phyloP scores from a whole-genome alignment of 768 basidiomycete genomes.

The Boletus rubescentipes region DNA sequence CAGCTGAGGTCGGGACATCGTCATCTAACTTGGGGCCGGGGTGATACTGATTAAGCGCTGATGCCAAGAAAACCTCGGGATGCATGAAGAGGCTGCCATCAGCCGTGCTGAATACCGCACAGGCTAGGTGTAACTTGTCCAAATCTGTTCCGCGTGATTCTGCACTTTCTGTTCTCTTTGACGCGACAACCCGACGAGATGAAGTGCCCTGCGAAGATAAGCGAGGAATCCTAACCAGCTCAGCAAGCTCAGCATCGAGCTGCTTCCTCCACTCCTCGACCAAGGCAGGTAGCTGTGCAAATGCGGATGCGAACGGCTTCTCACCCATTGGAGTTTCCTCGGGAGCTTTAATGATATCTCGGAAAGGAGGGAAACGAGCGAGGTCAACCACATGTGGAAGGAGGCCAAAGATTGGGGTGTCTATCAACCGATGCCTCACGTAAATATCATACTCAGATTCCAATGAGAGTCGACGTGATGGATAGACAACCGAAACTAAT shows the following conservation, averaged over 20 bases:
- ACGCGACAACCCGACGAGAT: too few species aligned
- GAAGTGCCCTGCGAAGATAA: not conserved
- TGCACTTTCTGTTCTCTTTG: too few species aligned
- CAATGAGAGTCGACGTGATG: not conserved
- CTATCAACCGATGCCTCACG: not conserved
- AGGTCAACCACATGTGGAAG: conserved; percentile 9
- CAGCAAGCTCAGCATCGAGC: conserved; percentile 1
- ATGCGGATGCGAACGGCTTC: not conserved
- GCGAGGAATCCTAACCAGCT: not conserved
- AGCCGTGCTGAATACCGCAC: not conserved
- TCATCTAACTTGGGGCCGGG: not conserved
- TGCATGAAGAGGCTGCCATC: not conserved
- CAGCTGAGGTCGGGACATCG: not conserved
- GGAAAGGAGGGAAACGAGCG: conserved; percentile 2
- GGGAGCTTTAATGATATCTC: not conserved
- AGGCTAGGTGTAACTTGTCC: conserved; percentile 2
- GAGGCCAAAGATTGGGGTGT: not conserved
- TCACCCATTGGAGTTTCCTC: not conserved
- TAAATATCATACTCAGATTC: not conserved
- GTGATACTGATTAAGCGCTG: not conserved
- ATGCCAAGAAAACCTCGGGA: not conserved
- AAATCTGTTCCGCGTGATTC: not conserved
- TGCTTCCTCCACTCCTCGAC: conserved; percentile 4
- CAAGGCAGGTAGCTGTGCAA: conserved; percentile 1
- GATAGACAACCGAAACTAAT: not conserved